Conservation (phyloP, 2,329 filamentous ascomycete genomes). For the Harringtonia aguacate region DNA sequence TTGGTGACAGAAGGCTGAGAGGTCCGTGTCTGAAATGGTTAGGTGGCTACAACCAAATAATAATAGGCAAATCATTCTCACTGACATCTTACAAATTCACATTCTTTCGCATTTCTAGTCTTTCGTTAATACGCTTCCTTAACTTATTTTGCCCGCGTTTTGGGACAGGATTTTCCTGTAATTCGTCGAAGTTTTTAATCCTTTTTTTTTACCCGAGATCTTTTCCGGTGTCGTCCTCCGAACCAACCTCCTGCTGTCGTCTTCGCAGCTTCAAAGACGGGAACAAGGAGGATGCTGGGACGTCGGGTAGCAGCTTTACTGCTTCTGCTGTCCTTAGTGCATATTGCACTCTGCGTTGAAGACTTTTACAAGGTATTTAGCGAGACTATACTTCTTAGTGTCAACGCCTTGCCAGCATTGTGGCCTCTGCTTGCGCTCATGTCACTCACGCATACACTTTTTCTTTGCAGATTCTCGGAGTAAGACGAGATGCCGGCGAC, state of each 20-base stretch:
- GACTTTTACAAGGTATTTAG: constrained; percentile 65
- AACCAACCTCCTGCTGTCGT: background rate
- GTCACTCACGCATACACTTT: too few relatives aligned
- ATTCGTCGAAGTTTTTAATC: too few relatives aligned
- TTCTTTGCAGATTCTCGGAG: constrained; percentile 55
- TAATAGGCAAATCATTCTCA: too few relatives aligned
- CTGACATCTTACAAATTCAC: too few relatives aligned
- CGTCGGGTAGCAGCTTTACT: constrained; percentile 20
- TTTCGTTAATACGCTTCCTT: background rate
- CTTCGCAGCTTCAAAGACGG: background rate
- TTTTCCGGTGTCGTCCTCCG: too few relatives aligned
- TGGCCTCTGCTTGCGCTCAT: background rate
- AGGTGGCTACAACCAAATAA: constrained; percentile 2
- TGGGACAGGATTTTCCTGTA: too few relatives aligned
- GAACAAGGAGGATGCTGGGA: constrained; percentile 1
- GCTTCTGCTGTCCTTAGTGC: constrained; percentile 41
- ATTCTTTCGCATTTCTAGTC: background rate
- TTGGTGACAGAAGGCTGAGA: too few relatives aligned
- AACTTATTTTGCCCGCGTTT: too few relatives aligned
- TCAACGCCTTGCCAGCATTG: background rate
- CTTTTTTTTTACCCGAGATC: too few relatives aligned
- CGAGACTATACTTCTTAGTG: background rate
- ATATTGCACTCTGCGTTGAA: constrained; percentile 47
- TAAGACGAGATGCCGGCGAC: constrained; percentile 70
- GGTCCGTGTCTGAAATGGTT: background rate